Base-by-base conservation (phyloP, 116 monocot genomes). In the Cymodocea nodosa region DNA sequence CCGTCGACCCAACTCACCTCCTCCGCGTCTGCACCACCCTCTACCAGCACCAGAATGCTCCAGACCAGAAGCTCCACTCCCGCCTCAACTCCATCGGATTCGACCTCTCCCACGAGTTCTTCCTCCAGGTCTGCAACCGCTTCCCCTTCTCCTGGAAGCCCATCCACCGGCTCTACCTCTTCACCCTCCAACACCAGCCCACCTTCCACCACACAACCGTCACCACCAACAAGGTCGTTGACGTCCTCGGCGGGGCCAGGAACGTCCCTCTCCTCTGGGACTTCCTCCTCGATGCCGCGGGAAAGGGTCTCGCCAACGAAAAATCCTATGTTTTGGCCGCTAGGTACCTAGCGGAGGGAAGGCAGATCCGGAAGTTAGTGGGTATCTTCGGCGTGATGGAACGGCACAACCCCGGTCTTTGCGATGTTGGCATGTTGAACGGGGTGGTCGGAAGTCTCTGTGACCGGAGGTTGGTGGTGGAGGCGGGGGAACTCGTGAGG, bases 61-160 rank as follows among this genome's bases (percentile, higher is more conserved):
- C 82, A 50, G 82, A 84, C 51, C 15, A 69, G 52, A 75, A 66
- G 13, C 77, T 94, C 73, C 74, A 81, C 51, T 57, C 79, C 53
- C 78, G 63, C 77, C 87, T 94, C 77, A 70, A 30, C 54, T 50
- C 68, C 60, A 71, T 89, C 59, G 65, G 64, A 30, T 73, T 74
- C 73, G 16, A 74, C 58, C 57, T 71, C 71, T 57, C 77, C 70
- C 87, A 77, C 67, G 87, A 84, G 69, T 75, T 89, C 79, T 78
- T 89, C 83, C 73, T 94, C 71, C 83, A 89, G 60, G 66, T 84
- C 49, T 87, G 80, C 82, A 73, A 64, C 72, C 72, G 73, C 60
- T 94, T 94, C 79, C 84, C 87, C 19, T 73, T 39, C 77, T 87
- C 89, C 5, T 89, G 81, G 82, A 76, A 74, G 34, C 94, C 94